phyloP scores from a whole-genome alignment of 768 basidiomycete genomes.

The Punctularia strigosozonata region DNA sequence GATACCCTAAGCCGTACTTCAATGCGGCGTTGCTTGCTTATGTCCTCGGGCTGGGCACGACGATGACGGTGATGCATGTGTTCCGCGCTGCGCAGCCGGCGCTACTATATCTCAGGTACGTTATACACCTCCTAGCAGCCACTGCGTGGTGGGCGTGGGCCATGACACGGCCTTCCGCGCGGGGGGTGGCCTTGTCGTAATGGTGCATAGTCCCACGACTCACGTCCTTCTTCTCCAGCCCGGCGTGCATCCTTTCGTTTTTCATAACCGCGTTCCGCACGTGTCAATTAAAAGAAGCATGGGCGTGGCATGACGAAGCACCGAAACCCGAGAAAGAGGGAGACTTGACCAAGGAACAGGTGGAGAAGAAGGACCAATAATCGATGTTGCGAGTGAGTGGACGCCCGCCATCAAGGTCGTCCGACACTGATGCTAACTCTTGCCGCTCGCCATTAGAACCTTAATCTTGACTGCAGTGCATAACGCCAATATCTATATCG shows the following conservation, averaged over 20 bases:
- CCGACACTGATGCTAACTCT: too few relatives aligned
- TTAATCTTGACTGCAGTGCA: too few relatives aligned
- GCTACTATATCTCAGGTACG: constrained; percentile 79
- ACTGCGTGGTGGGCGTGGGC: too few relatives aligned
- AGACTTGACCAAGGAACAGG: constrained; percentile 4
- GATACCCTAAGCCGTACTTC: constrained; percentile 69
- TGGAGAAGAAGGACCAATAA: constrained; percentile 3
- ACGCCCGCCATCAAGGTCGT: too few relatives aligned
- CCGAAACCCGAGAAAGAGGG: constrained; percentile 12
- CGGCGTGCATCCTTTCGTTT: constrained; percentile 68
- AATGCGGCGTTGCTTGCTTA: constrained; percentile 58
- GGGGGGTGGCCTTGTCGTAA: neutral
- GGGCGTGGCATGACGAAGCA: constrained; percentile 58
- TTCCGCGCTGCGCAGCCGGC: constrained; percentile 80
- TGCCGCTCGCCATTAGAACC: too few relatives aligned
- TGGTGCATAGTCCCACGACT: neutral
- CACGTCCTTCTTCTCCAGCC: constrained; percentile 27
- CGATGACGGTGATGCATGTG: constrained; percentile 79
- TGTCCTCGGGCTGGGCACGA: constrained; percentile 54
- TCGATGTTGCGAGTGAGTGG: too few relatives aligned
- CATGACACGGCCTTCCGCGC: too few relatives aligned
- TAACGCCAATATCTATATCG: too few relatives aligned
- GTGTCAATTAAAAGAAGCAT: constrained; percentile 62
- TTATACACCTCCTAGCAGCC: too few relatives aligned
- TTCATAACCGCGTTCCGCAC: constrained; percentile 40